Base-by-base conservation (phyloP, 2,329 filamentous ascomycete species). In the Dothideomycetidae sp. region DNA sequence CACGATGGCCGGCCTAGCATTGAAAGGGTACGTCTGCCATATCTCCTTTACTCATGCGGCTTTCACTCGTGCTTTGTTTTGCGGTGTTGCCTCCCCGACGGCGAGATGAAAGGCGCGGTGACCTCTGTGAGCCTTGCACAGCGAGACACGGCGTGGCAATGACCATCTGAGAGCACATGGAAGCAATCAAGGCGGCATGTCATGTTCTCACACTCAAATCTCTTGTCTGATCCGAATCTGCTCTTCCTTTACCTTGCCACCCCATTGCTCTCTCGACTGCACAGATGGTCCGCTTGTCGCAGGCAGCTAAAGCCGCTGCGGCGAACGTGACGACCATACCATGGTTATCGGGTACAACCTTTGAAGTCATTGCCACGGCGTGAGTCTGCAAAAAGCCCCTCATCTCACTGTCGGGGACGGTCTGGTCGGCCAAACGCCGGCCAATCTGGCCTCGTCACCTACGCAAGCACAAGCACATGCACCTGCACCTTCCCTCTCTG, bases 21-120 rank as follows among this genome's bases (percentile, higher is more conserved):
- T 40, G 31, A 40, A 40, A 40, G 38, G 38, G 38, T 40, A 40
- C 12, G 36, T 38, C 11, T 14, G 10, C 16, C 21, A 26, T 7
- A 7, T 7, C n/a, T 26, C 21, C 21, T 26, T 7, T n/a, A 26
- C 21, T 26, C 21, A n/a, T 26, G 21, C n/a, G n/a, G 7, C 21
- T 26, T 7, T n/a, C 21, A n/a, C n/a, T 26, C 7, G 7, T n/a
- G 7, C 21, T 26, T 26, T 7, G 7, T 26, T 7, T n/a, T 7
- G n/a, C 21, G 7, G 7, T 26, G n/a, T n/a, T n/a, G 7, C 21
- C 7, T n/a, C n/a, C 21, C 21, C 21, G 21, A 7, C n/a, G 21
- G 21, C n/a, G 21, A 26, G 21, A 26, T 26, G 21, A 26, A 26
- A n/a, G n/a, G n/a, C n/a, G n/a, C n/a, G n/a, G n/a, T n/a, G n/a